Percentiles rank a stretch among this genome's conserved stretches.
phyloP scores from a whole-genome alignment of 495 filamentous ascomycete species.

The Aspergillus sparsus region DNA sequence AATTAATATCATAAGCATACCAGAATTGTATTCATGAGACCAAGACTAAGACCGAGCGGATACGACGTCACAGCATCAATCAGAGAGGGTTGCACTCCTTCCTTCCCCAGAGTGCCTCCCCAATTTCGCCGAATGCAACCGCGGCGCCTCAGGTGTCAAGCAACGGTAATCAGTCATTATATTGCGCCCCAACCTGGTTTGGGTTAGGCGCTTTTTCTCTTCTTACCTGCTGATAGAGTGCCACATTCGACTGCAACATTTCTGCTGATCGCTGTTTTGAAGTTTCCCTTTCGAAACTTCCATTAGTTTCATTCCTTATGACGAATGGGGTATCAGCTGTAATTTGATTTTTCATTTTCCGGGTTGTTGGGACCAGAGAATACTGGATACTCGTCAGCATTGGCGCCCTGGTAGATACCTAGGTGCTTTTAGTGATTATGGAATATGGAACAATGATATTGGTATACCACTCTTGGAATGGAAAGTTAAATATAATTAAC shows the following conservation, averaged over 20 bases:
- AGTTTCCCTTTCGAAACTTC: neutral
- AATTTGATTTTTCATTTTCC: neutral
- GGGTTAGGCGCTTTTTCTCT: neutral
- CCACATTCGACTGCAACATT: constrained; percentile 28
- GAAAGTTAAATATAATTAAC: no score
- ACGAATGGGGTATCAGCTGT: neutral
- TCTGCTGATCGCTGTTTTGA: constrained; percentile 6
- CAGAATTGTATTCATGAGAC: neutral
- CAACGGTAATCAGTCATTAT: neutral
- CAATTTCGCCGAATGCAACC: constrained; percentile 43
- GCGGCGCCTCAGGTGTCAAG: constrained; percentile 16
- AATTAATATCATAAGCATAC: neutral
- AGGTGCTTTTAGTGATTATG: no score
- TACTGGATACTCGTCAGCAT: no score
- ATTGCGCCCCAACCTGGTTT: neutral
- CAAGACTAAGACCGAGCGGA: neutral
- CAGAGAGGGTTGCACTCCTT: constrained; percentile 11
- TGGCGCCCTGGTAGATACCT: no score
- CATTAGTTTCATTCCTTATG: neutral
- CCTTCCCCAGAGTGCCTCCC: constrained; percentile 21
- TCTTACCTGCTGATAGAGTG: constrained; percentile 12
- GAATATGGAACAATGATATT: no score
- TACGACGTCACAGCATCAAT: constrained; percentile 3
- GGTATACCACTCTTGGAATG: no score
- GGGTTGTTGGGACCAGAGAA: no score